Percentiles rank a stretch among this genome's conserved stretches.
Conservation (phyloP, 768 basidiomycete genomes). For the Heimioporus sp. region DNA sequence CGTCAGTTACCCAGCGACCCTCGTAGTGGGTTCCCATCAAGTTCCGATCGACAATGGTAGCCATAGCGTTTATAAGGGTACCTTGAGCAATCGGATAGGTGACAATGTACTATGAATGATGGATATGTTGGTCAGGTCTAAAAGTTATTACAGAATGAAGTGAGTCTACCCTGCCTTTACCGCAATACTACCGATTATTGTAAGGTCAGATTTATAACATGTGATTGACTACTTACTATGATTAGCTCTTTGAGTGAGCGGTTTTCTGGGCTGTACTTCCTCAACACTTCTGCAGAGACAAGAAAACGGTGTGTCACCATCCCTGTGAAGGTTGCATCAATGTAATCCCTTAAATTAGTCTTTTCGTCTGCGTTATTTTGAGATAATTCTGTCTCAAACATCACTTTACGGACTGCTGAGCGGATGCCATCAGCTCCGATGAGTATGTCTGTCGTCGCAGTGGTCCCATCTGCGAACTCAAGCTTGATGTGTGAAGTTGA, state of each 20-base stretch:
- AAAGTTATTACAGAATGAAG: neutral
- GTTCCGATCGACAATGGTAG: constrained; percentile 26
- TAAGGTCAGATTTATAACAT: constrained; percentile 2
- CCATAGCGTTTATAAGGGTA: constrained; percentile 35
- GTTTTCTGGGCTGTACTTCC: constrained; percentile 21
- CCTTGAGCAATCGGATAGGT: constrained; percentile 40
- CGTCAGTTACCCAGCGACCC: constrained; percentile 32
- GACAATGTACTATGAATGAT: constrained; percentile 34
- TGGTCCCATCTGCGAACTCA: constrained; percentile 12
- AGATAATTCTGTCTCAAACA: constrained; percentile 18
- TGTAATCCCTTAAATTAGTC: constrained; percentile 7
- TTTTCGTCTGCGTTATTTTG: neutral
- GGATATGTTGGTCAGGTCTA: neutral
- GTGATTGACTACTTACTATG: too few relatives aligned
- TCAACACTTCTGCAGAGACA: constrained; percentile 32
- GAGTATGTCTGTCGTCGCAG: constrained; percentile 38
- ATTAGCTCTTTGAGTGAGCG: constrained; percentile 11
- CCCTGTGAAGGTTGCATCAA: constrained; percentile 41
- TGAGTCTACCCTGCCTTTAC: constrained; percentile 6
- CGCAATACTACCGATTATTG: constrained; percentile 10
- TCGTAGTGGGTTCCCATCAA: constrained; percentile 31
- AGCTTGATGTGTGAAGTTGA: constrained; percentile 18
- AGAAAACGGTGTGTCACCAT: constrained; percentile 38
- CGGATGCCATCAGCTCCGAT: constrained; percentile 47
- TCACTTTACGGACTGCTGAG: constrained; percentile 23